Conservation (phyloP, 2,329 filamentous ascomycete genomes). For the Ascochyta viciae-villosae region DNA sequence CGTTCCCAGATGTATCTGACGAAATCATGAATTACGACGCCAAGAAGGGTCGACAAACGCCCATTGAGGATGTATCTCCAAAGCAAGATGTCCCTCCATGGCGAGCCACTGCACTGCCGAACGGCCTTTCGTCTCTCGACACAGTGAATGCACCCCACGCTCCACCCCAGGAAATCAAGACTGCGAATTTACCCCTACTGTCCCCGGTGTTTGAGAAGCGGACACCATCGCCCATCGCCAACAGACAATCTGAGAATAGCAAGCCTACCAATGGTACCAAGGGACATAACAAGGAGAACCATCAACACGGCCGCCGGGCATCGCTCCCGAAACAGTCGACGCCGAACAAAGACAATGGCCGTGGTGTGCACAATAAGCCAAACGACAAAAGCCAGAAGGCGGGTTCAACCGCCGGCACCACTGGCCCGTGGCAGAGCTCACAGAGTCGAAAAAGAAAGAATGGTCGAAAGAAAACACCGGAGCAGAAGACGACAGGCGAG, state of each 20-base stretch:
- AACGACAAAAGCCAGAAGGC: conserved; percentile 38
- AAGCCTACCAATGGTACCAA: conserved; percentile 42
- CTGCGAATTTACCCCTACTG: conserved; percentile 57
- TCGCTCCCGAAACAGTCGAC: conserved; percentile 33
- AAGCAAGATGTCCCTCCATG: conserved; percentile 40
- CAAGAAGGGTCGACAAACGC: conserved; percentile 32
- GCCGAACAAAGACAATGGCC: conserved; percentile 33
- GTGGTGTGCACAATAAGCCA: conserved; percentile 34
- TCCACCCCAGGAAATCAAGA: conserved; percentile 47
- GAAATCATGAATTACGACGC: conserved; percentile 38
- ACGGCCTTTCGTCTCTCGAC: conserved; percentile 43
- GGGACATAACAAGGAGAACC: conserved; percentile 36
- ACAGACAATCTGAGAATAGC: conserved; percentile 49
- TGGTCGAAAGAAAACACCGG: conserved; percentile 36
- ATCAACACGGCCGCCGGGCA: conserved; percentile 36
- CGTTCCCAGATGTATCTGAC: conserved; percentile 37
- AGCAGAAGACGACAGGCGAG: conserved; percentile 48
- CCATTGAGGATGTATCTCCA: conserved; percentile 39
- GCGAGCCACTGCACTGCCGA: conserved; percentile 36
- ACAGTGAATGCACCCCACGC: conserved; percentile 55
- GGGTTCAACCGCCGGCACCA: conserved; percentile 18
- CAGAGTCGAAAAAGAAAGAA: conserved; percentile 35
- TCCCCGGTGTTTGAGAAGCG: conserved; percentile 77
- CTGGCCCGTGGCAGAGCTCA: conserved; percentile 31
- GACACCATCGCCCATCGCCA: conserved; percentile 72